phyloP scores from a whole-genome alignment of 2,329 filamentous ascomycete genomes.

The Corynespora cassiicola region DNA sequence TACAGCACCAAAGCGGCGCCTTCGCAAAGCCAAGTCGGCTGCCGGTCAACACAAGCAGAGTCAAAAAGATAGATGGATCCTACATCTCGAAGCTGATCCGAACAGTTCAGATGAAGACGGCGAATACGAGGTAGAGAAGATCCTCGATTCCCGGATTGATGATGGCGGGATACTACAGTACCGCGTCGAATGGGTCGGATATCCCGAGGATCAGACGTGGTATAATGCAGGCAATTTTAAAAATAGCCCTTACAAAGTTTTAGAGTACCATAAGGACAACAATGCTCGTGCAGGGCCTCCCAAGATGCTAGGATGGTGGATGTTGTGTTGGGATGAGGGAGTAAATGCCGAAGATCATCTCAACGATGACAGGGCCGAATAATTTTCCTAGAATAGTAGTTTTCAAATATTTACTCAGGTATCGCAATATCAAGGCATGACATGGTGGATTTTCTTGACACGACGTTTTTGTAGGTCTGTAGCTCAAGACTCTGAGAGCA shows the following conservation, averaged over 20 bases:
- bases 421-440: no score
- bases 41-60: no score
- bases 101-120: constrained; percentile 2
- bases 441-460: no score
- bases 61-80: no score
- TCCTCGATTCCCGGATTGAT: constrained; percentile 8
- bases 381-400: no score
- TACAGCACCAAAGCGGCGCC: no score
- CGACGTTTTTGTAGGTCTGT: no score
- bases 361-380: constrained; percentile 10
- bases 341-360: constrained; percentile 17
- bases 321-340: constrained; percentile 19
- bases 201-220: constrained; percentile 11
- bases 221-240: constrained; percentile 16
- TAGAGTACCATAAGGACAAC: constrained; percentile 13
- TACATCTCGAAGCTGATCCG: no score
- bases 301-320: constrained; percentile 12
- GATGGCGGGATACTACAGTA: constrained; percentile 7
- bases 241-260: constrained; percentile 13
- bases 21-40: no score
- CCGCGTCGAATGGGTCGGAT: constrained; percentile 11
- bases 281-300: constrained; percentile 11
- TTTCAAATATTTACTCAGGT: no score
- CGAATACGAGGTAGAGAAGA: constrained; percentile 5
- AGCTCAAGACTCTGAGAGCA: no score